Evolutionary conservation across 805 yeast genomes (phyloP), one percentile per base, ranked within the genome.

Genomic region (Cyberlindnera bimundalis): DNA sequence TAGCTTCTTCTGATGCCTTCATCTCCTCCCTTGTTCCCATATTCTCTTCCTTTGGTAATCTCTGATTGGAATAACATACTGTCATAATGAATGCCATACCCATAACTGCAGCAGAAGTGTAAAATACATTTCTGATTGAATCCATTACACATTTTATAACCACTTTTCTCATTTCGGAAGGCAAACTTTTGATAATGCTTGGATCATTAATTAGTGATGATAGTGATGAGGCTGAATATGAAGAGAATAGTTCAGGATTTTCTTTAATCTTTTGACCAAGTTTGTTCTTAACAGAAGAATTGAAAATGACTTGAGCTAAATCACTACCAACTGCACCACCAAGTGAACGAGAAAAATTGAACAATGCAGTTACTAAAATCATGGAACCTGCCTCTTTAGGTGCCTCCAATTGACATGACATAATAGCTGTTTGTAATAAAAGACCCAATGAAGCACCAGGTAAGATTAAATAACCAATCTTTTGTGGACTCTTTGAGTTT

Each of bases 381-480:
- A 62, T 58, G 1, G 70, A 65, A 9, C 80, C 79, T 2, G 71
- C 65, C 0, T 62, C 56, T 46, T 74, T 72, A 26, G 81, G 79
- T 11, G 77, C 75, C 19, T 66, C 58, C 13, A 76, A 54, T 49
- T 76, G 79, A 2, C 73, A 62, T 2, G 70, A 55, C 24, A 74
- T 51, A 34, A 73, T 59, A 13, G 66, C 48, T 2, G 76, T 60
- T 53, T 76, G 81, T 53, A 74, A 59, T 39, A 59, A 62, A 13
- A 72, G 24, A 2, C 84, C 84, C 31, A 68, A 55, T 0, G 73
- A 65, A 5, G 69, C 59, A 19, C 84, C 84, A 8, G 62, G 53
- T 6, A 73, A 49, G 20, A 76, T 69, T 40, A 73, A 66, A 25
- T 65, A 60, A 0, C 79, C 76, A 37, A 76, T 67, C 42, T 69